Conservation (phyloP, 306 rosid species). For the Alnus rubra region DNA sequence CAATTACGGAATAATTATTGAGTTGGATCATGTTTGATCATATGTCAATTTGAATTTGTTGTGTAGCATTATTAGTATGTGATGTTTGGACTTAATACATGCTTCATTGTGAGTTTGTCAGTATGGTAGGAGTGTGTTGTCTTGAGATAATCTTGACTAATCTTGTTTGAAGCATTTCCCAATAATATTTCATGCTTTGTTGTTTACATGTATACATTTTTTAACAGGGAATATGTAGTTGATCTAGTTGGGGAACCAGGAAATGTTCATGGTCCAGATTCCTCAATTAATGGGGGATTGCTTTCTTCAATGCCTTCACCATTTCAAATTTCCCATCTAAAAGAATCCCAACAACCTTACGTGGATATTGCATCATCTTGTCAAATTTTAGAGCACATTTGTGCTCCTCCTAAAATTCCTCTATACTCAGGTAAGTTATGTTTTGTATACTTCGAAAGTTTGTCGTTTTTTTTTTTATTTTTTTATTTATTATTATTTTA, state of each 20-base stretch:
- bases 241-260: slow-evolving; percentile 99
- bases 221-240: slow-evolving; percentile 89
- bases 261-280: slow-evolving; percentile 86
- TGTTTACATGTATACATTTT: slow-evolving; percentile 7
- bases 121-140: not conserved
- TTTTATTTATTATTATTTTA: slow-evolving; percentile 1
- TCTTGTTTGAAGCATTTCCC: not conserved
- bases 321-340: slow-evolving; percentile 74
- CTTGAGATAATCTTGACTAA: not conserved
- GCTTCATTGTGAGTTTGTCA: not conserved
- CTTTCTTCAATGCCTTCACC: slow-evolving; percentile 80
- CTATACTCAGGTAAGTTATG: slow-evolving; percentile 48
- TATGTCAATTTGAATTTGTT: not conserved
- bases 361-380: slow-evolving; percentile 41
- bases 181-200: not conserved
- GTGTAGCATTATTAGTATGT: not conserved
- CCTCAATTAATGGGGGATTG: slow-evolving; percentile 87
- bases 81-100: not conserved
- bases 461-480: not conserved
- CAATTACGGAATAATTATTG: not conserved
- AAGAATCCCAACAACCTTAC: slow-evolving; percentile 64
- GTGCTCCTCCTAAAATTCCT: slow-evolving; percentile 49
- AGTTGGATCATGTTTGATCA: not conserved
- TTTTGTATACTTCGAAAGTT: slow-evolving; percentile 28
- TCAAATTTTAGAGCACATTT: slow-evolving; percentile 32